A percentile compares a stretch with the other conserved stretches of the same genome.
These are phyloP conservation scores for Erodium trifolium DNA, from an alignment of 441 rosid species.

Conservation along the genomic window DNA sequence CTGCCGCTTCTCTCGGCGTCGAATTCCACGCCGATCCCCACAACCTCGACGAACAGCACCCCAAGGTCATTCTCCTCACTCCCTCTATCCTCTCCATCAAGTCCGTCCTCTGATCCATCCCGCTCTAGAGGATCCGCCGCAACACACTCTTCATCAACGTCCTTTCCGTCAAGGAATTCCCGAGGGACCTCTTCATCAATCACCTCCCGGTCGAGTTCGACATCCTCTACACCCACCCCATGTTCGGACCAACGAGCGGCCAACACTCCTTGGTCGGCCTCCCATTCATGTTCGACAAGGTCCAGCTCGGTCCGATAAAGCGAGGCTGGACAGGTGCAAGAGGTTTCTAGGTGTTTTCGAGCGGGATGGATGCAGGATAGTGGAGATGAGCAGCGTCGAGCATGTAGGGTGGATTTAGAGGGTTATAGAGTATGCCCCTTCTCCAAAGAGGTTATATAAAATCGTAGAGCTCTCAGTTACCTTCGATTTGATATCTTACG, in stretches of 20 bases:
- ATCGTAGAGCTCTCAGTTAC: too few relatives aligned
- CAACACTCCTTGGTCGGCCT: slow-evolving; percentile 40
- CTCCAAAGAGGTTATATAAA: too few relatives aligned
- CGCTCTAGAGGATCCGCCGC: slow-evolving; percentile 54
- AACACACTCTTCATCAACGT: slow-evolving; percentile 59
- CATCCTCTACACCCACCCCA: slow-evolving; percentile 52
- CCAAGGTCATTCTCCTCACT: slow-evolving; percentile 54
- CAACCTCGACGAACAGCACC: slow-evolving; percentile 58
- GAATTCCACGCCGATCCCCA: slow-evolving; percentile 44
- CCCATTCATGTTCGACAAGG: slow-evolving; percentile 50
- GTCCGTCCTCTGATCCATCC: slow-evolving; percentile 39
- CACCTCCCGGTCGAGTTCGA: slow-evolving; percentile 59
- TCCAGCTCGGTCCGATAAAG: slow-evolving; percentile 38
- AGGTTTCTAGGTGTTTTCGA: slow-evolving; percentile 31
- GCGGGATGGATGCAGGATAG: slow-evolving; percentile 35
- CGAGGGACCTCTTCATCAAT: slow-evolving; percentile 34
- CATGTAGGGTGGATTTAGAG: too few relatives aligned
- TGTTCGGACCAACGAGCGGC: slow-evolving; percentile 58
- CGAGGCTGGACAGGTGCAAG: slow-evolving; percentile 31
- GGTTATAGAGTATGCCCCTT: too few relatives aligned
- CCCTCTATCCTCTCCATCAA: slow-evolving; percentile 67
- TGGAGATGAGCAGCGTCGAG: slow-evolving; percentile 44
- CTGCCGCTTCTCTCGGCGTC: slow-evolving; percentile 41
- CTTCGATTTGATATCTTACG: too few relatives aligned
- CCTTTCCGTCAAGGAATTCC: too few relatives aligned